A percentile compares a stretch with the other conserved stretches of the same genome.
These are phyloP conservation scores for Rugonectria rugulosa DNA, from an alignment of 2,329 filamentous ascomycete genomes.

Conservation along the genomic window DNA sequence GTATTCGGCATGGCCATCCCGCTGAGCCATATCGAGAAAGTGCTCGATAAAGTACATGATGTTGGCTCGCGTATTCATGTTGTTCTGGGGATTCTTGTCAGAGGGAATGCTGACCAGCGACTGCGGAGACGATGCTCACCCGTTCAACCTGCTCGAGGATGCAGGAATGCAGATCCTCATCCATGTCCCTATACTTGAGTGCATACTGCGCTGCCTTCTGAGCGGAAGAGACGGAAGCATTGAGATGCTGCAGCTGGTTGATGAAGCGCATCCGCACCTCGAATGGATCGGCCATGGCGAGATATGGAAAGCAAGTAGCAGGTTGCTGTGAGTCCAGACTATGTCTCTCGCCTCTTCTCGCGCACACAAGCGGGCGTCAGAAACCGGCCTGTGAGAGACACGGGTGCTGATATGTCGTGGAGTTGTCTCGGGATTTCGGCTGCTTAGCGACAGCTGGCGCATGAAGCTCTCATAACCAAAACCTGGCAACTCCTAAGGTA, in stretches of 20 bases:
- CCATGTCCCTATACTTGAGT: conserved; percentile 90
- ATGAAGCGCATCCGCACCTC: conserved; percentile 99
- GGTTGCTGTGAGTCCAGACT: not conserved
- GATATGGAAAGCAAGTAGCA: not conserved
- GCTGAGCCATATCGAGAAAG: conserved; percentile 84
- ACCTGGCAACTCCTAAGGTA: conserved; percentile 20
- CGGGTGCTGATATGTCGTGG: conserved; percentile 7
- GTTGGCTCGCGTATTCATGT: conserved; percentile 96
- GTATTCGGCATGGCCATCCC: conserved; percentile 80
- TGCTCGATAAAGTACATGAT: conserved; percentile 99
- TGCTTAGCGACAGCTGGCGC: conserved; percentile 19
- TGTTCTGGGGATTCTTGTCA: conserved; percentile 65
- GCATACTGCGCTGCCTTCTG: conserved; percentile 96
- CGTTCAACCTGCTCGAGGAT: conserved; percentile 94
- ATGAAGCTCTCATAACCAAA: conserved; percentile 28
- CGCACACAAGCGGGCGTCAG: not conserved
- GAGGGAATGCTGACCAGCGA: conserved; percentile 2
- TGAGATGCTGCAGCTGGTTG: conserved; percentile 85
- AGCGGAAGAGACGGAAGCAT: conserved; percentile 86
- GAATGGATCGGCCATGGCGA: conserved; percentile 79
- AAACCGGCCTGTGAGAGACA: conserved; percentile 4
- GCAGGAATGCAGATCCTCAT: conserved; percentile 96
- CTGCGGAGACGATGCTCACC: conserved; percentile 49
- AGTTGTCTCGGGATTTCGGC: conserved; percentile 22
- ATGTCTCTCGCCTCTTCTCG: not conserved